phyloP scores from a whole-genome alignment of 352 stramenopile species.

The Globisporangium mamillatum region DNA sequence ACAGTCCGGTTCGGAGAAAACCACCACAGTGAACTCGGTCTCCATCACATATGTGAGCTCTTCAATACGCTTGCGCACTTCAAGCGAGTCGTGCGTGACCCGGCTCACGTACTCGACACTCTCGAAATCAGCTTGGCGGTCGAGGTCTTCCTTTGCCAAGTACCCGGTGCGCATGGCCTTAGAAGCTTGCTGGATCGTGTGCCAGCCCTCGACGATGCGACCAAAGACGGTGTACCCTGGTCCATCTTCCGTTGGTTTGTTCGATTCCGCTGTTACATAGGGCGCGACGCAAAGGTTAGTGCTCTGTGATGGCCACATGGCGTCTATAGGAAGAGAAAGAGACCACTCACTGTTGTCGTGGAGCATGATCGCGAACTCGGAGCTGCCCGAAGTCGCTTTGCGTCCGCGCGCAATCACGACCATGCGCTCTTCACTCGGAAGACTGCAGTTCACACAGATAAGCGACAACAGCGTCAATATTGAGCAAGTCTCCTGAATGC shows the following conservation, averaged over 20 bases:
- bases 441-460: constrained; percentile 22
- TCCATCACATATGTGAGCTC: constrained; percentile 72
- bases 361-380: constrained; percentile 86
- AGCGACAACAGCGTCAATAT: not conserved
- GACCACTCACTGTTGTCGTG: constrained; percentile 64
- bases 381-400: constrained; percentile 66
- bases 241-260: constrained; percentile 54
- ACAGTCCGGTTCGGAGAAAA: constrained; percentile 94
- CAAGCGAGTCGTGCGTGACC: constrained; percentile 53
- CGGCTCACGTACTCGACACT: constrained; percentile 65
- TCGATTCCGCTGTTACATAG: constrained; percentile 30
- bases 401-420: constrained; percentile 74
- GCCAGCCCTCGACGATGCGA: constrained; percentile 73
- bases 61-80: constrained; percentile 60
- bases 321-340: not conserved
- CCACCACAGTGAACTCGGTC: constrained; percentile 85
- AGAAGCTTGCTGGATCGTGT: constrained; percentile 70
- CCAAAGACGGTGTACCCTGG: constrained; percentile 82
- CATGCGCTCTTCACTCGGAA: constrained; percentile 76
- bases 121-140: constrained; percentile 66
- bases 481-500: not conserved
- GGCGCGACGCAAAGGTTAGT: not conserved
- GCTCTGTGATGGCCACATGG: not conserved
- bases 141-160: constrained; percentile 61
- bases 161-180: constrained; percentile 72